Evolutionary conservation across 345 rosid species (phyloP).

Genomic region (Euclidium syriacum): DNA sequence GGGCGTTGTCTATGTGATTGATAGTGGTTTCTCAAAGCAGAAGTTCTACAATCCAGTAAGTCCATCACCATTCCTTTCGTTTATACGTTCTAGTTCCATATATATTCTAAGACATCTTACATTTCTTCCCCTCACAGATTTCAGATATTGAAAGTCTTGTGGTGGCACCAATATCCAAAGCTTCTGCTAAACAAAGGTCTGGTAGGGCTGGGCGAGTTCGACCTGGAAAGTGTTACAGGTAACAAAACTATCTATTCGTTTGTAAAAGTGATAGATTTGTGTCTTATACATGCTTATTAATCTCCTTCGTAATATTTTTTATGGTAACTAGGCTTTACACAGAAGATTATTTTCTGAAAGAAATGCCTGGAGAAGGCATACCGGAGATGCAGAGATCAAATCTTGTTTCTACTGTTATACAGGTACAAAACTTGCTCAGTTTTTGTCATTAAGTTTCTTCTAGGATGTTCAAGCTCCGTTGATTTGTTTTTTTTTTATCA

Average conservation of each 20-base stretch:
- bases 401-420: conserved; percentile 84
- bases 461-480: neutral
- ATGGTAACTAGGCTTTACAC: conserved; percentile 64
- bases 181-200: conserved; percentile 95
- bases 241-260: conserved; percentile 1
- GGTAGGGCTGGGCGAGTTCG: conserved; percentile 97
- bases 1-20: conserved; percentile 95
- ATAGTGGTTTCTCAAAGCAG: conserved; percentile 96
- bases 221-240: conserved; percentile 98
- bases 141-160: conserved; percentile 91
- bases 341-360: conserved; percentile 69
- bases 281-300: neutral
- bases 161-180: conserved; percentile 92
- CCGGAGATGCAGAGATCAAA: conserved; percentile 97
- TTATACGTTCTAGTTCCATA: neutral
- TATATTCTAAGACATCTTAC: neutral
- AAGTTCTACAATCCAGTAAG: conserved; percentile 90
- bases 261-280: neutral
- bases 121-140: conserved; percentile 41
- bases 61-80: conserved; percentile 4
- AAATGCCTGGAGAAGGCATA: conserved; percentile 82
- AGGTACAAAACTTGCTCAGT: conserved; percentile 43
- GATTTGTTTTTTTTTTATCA: conserved; percentile 24
- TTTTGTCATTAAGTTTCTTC: neutral
- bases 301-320: conserved; percentile 1